A percentile compares a stretch with the other conserved stretches of the same genome.
Conservation (phyloP, 2,329 filamentous ascomycete genomes). For the Trichothecium roseum region DNA sequence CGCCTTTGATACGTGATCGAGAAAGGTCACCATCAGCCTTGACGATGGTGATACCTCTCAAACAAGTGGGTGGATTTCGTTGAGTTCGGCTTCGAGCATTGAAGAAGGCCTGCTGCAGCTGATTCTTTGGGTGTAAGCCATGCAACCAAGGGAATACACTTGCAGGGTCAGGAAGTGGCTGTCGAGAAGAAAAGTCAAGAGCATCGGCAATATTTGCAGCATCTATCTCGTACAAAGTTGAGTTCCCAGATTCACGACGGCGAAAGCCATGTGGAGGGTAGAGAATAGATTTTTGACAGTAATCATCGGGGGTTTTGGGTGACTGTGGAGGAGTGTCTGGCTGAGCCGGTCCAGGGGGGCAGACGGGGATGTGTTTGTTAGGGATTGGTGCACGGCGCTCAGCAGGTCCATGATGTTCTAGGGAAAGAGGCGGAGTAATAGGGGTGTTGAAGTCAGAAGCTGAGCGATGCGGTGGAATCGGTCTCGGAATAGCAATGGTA, state of each 20-base stretch:
- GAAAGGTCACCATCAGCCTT: slow-evolving; percentile 78
- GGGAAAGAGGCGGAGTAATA: slow-evolving; percentile 29
- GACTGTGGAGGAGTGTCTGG: slow-evolving; percentile 57
- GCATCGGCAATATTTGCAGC: slow-evolving; percentile 59
- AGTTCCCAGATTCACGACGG: slow-evolving; percentile 34
- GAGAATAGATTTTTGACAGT: slow-evolving; percentile 57
- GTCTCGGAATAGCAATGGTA: slow-evolving; percentile 42
- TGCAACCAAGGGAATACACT: slow-evolving; percentile 94
- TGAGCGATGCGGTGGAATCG: slow-evolving; percentile 33
- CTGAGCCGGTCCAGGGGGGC: slow-evolving; percentile 65
- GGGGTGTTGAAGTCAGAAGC: slow-evolving; percentile 27
- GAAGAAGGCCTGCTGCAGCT: slow-evolving; percentile 85
- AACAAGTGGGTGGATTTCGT: slow-evolving; percentile 58
- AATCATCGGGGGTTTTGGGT: slow-evolving; percentile 43
- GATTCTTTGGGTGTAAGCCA: slow-evolving; percentile 80
- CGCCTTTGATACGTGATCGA: slow-evolving; percentile 71
- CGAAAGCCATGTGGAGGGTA: slow-evolving; percentile 61
- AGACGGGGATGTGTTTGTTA: slow-evolving; percentile 85
- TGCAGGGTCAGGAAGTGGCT: slow-evolving; percentile 75
- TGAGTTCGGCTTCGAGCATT: slow-evolving; percentile 62
- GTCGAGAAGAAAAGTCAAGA: slow-evolving; percentile 63
- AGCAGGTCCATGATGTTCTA: slow-evolving; percentile 18
- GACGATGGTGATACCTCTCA: slow-evolving; percentile 74
- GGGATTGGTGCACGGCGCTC: slow-evolving; percentile 43
- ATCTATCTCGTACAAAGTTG: slow-evolving; percentile 64